phyloP scores from a whole-genome alignment of 768 basidiomycete species.

The Xerocomellus dryophilus region DNA sequence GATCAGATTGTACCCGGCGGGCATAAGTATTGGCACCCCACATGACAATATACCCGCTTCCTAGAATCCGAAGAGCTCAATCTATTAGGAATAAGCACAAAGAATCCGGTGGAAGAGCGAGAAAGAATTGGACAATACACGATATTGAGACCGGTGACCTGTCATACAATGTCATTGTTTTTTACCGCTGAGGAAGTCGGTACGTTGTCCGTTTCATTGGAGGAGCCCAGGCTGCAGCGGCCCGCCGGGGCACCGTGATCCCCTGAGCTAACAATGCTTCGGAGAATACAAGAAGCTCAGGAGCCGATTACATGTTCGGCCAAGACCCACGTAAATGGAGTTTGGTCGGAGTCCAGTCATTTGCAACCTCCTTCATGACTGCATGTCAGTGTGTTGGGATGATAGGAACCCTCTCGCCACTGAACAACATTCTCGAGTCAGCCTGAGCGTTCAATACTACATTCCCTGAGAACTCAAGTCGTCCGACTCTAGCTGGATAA shows the following conservation, averaged over 20 bases:
- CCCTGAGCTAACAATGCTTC: not conserved
- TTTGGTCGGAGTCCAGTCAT: slow-evolving; percentile 2
- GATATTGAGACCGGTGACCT: slow-evolving; percentile 2
- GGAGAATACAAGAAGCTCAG: not conserved
- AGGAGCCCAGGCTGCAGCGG: not conserved
- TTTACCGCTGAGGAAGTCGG: slow-evolving; percentile 1
- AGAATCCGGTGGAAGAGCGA: not conserved
- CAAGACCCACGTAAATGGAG: slow-evolving; percentile 11
- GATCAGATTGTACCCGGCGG: not conserved
- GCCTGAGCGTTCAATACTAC: not conserved
- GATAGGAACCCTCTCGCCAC: not conserved
- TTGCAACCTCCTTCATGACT: not conserved
- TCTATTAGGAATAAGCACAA: not conserved
- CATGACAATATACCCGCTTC: not conserved
- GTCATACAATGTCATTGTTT: slow-evolving; percentile 10
- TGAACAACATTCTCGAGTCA: not conserved
- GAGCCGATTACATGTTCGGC: slow-evolving; percentile 20
- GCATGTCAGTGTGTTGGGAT: not conserved
- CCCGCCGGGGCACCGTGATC: not conserved
- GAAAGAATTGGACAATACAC: not conserved
- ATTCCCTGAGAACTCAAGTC: not conserved
- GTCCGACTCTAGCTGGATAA: not conserved
- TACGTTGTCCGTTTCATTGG: not conserved
- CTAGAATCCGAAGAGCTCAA: not conserved
- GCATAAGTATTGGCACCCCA: not conserved